These are phyloP conservation scores for Saccharomyces pastorianus DNA, from an alignment of 1,139 yeast genomes.

Conservation along the genomic window DNA sequence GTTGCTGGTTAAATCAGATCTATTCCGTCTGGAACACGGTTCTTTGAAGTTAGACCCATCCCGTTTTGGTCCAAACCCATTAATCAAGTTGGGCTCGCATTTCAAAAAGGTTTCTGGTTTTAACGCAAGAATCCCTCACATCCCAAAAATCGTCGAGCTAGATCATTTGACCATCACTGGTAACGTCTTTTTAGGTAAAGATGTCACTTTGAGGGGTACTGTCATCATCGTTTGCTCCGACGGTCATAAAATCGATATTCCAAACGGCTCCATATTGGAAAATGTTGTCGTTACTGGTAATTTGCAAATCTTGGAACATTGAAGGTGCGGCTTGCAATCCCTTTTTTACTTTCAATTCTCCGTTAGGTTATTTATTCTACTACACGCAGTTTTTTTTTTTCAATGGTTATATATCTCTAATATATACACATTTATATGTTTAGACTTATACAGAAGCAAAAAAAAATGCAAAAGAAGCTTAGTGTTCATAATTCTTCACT, in stretches of 20 bases:
- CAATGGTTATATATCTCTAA: constrained; percentile 1
- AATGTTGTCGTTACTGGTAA: constrained; percentile 97
- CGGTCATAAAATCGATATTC: constrained; percentile 93
- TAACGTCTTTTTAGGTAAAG: constrained; percentile 84
- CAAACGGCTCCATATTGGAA: constrained; percentile 89
- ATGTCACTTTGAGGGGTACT: constrained; percentile 88
- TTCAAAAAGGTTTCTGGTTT: constrained; percentile 92
- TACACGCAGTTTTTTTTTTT: neutral
- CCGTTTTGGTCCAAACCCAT: constrained; percentile 89
- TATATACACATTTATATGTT: neutral
- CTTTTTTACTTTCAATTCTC: neutral
- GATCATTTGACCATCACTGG: constrained; percentile 98
- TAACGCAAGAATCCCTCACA: constrained; percentile 84
- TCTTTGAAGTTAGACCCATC: constrained; percentile 75
- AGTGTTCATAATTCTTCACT: neutral
- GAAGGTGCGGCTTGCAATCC: constrained; percentile 3
- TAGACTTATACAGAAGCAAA: neutral
- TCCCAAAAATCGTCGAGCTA: constrained; percentile 91
- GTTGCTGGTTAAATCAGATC: constrained; percentile 90
- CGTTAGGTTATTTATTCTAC: neutral
- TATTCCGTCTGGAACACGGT: constrained; percentile 87
- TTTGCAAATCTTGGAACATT: constrained; percentile 91
- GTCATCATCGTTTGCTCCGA: constrained; percentile 96
- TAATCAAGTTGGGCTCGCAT: constrained; percentile 91
- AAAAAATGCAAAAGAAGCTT: neutral